phyloP scores from a whole-genome alignment of 352 stramenopile genomes.

The Albugo laibachii region DNA sequence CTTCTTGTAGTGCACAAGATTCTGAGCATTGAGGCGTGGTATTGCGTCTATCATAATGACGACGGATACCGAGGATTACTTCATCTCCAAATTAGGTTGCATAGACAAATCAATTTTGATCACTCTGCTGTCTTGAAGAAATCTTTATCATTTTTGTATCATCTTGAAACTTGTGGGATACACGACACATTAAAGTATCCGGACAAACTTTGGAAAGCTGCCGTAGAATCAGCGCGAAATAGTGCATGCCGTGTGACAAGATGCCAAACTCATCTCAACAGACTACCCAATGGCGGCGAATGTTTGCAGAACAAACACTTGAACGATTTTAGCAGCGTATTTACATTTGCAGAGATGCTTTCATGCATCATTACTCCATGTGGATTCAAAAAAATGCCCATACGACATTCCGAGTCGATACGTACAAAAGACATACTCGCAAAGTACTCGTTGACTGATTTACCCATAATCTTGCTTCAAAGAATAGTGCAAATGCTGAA shows the following conservation, averaged over 20 bases:
- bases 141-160: too few relatives aligned
- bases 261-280: constrained; percentile 1
- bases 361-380: constrained; percentile 33
- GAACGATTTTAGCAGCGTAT: background rate
- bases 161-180: too few relatives aligned
- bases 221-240: background rate
- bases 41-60: too few relatives aligned
- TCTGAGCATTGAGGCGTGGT: too few relatives aligned
- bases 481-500: constrained; percentile 35
- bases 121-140: too few relatives aligned
- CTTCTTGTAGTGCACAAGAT: too few relatives aligned
- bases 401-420: constrained; percentile 45
- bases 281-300: background rate
- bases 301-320: background rate
- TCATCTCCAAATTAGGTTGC: too few relatives aligned
- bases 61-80: too few relatives aligned
- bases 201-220: background rate
- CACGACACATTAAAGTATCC: too few relatives aligned
- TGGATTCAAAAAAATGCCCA: constrained; percentile 34
- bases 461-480: constrained; percentile 36
- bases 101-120: too few relatives aligned
- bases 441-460: constrained; percentile 32
- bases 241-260: constrained; percentile 4
- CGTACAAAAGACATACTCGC: constrained; percentile 17
- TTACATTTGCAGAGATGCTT: constrained; percentile 37